Base-by-base conservation (phyloP, 352 stramenopile species). In the Phytophthora pisi region DNA sequence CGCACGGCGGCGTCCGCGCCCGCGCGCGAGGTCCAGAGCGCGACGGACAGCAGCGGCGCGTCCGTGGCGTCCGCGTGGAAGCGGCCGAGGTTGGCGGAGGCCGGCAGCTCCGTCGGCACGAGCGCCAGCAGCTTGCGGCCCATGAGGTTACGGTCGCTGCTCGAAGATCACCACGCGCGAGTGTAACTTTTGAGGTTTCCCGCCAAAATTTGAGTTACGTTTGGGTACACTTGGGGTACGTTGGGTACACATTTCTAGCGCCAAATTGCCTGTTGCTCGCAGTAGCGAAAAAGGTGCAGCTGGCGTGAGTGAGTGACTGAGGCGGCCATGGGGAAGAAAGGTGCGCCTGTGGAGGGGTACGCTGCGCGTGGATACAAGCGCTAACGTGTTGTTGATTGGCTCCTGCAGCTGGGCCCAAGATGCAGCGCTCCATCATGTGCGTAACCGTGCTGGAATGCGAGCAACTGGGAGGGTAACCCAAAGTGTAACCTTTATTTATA, bases 11-110 rank as follows among this genome's bases (percentile, higher is more conserved):
- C 34, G 34, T 40, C 34, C 4, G 10, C 58, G 61, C 30, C 47
- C 7, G 57, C 28, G 38, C 49, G 63, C 13, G 28, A 73, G n/a
- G 73, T 81, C 86, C 86, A 93, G 34, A 69, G 60, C 16, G 83
- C 77, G 2, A 91, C 62, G 2, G 68, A 71, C 24, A 86, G 77
- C 36, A 93, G 67, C 16, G 85, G 78, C 1, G 61, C 36, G 16
- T 93, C 75, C 0, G 66, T 72, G 13, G 86, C 86, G 49, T 90
- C 82, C n/a, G 70, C 67, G 38, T 92, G 83, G 74, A 93, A 93
- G 13, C 86, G 86, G 55, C 71, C 71, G 42, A 93, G 78, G 52
- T 74, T 74, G 34, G 60, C 64, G 34, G 62, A 68, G 13, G 60
- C 66, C 15, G 74, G 65, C 55, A 86, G 61, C 5, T 46, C 59